These are phyloP conservation scores for Sporothrix brunneoviolacea DNA, from an alignment of 2,329 filamentous ascomycete species.

Conservation along the genomic window DNA sequence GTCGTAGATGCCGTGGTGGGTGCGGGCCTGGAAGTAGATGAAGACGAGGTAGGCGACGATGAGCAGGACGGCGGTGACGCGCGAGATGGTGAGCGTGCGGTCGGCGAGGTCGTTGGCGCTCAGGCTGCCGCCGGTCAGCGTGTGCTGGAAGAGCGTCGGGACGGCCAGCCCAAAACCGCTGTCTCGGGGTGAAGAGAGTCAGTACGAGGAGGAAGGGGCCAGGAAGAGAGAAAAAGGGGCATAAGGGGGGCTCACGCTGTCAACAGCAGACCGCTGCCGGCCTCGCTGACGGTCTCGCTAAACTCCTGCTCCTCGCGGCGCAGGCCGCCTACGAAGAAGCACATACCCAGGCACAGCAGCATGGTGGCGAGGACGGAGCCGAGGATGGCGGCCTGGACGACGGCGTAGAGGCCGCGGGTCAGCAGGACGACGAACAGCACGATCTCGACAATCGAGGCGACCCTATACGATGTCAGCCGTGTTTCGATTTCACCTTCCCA, in stretches of 20 bases:
- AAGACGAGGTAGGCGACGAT: conserved; percentile 62
- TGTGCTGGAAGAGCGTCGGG: conserved; percentile 50
- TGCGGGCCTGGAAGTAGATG: conserved; percentile 67
- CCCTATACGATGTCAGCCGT: too few relatives aligned
- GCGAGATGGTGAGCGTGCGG: conserved; percentile 59
- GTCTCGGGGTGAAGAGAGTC: too few relatives aligned
- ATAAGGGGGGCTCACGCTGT: conserved; percentile 60
- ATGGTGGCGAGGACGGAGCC: conserved; percentile 79
- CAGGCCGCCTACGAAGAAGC: conserved; percentile 72
- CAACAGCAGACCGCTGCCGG: conserved; percentile 68
- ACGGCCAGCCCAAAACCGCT: conserved; percentile 45
- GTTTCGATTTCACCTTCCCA: too few relatives aligned
- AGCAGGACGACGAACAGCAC: conserved; percentile 76
- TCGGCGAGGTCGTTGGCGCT: conserved; percentile 34
- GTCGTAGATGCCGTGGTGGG: conserved; percentile 71
- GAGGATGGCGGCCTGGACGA: conserved; percentile 76
- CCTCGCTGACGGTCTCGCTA: conserved; percentile 69
- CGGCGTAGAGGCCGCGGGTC: conserved; percentile 45
- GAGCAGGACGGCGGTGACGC: conserved; percentile 63
- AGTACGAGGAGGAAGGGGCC: neutral
- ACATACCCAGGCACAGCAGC: conserved; percentile 70
- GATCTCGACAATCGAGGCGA: conserved; percentile 74
- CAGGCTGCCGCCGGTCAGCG: conserved; percentile 29
- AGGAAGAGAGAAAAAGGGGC: neutral
- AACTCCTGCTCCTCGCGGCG: conserved; percentile 63